Evolutionary conservation across 352 stramenopile genomes (phyloP).

Genomic region (Globisporangium splendens): DNA sequence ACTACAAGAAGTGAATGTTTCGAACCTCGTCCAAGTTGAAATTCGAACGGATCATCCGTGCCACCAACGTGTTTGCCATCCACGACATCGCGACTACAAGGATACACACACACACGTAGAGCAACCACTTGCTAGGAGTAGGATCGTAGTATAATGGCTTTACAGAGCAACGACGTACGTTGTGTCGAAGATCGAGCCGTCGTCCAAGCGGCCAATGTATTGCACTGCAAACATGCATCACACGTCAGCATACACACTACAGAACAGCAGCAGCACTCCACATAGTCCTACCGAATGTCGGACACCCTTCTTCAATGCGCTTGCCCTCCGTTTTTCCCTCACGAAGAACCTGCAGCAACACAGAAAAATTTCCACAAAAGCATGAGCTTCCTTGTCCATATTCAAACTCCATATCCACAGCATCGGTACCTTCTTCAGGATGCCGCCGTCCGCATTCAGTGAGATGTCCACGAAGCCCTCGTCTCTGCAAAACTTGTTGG

Average conservation of each 20-base stretch:
- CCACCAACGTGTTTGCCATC: conserved; percentile 79
- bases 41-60: conserved; percentile 84
- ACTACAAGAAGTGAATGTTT: not conserved
- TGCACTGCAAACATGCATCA: conserved; percentile 38
- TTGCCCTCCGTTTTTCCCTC: conserved; percentile 45
- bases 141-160: too few relatives aligned
- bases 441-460: conserved; percentile 57
- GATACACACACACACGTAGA: not conserved
- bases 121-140: not conserved
- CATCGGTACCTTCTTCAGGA: conserved; percentile 70
- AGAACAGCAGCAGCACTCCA: not conserved
- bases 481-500: conserved; percentile 55
- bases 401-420: not conserved
- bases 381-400: not conserved
- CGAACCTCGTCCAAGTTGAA: conserved; percentile 70
- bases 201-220: conserved; percentile 76
- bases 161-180: conserved; percentile 32
- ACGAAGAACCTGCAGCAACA: conserved; percentile 47
- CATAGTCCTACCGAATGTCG: conserved; percentile 52
- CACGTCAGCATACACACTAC: not conserved
- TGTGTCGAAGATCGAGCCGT: conserved; percentile 87
- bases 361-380: not conserved
- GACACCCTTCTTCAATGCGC: conserved; percentile 76
- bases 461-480: conserved; percentile 85
- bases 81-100: conserved; percentile 61